Percentiles rank a stretch among this genome's conserved stretches.
Conservation (phyloP, 345 rosid species). For the Boechera divaricarpa region DNA sequence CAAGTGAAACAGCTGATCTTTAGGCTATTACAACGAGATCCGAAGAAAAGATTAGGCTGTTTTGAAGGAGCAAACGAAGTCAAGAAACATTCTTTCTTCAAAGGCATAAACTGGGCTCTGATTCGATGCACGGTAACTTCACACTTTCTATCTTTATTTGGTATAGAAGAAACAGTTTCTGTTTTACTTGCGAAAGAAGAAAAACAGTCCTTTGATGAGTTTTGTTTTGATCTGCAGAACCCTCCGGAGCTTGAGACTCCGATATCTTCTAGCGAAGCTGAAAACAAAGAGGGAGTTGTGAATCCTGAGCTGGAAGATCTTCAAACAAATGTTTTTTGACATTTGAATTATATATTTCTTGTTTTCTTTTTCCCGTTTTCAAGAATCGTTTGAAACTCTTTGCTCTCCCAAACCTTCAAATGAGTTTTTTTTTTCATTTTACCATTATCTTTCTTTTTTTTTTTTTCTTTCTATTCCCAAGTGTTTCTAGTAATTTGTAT, state of each 20-base stretch:
- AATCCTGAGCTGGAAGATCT: conserved; percentile 74
- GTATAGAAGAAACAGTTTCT: background rate
- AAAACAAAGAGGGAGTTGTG: conserved; percentile 52
- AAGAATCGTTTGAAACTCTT: conserved; percentile 19
- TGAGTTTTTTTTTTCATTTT: background rate
- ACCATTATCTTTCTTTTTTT: background rate
- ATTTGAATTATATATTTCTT: conserved; percentile 14
- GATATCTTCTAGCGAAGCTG: conserved; percentile 49
- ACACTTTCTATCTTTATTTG: conserved; percentile 24
- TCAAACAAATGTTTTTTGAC: conserved; percentile 77
- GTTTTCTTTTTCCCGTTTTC: background rate
- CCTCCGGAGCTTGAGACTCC: conserved; percentile 86
- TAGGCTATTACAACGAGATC: conserved; percentile 79
- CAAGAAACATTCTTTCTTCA: conserved; percentile 85
- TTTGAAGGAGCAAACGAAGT: conserved; percentile 84
- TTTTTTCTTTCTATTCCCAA: background rate
- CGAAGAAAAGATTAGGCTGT: conserved; percentile 80
- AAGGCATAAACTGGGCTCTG: conserved; percentile 82
- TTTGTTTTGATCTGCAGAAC: conserved; percentile 49
- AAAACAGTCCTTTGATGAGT: background rate
- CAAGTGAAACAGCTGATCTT: conserved; percentile 79
- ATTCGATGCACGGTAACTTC: conserved; percentile 81
- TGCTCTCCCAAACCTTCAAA: conserved; percentile 13
- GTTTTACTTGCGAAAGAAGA: conserved; percentile 24
- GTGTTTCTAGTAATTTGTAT: conserved; percentile 27